Base-by-base conservation (phyloP, 2,329 filamentous ascomycete species). In the Penicillium sp. region DNA sequence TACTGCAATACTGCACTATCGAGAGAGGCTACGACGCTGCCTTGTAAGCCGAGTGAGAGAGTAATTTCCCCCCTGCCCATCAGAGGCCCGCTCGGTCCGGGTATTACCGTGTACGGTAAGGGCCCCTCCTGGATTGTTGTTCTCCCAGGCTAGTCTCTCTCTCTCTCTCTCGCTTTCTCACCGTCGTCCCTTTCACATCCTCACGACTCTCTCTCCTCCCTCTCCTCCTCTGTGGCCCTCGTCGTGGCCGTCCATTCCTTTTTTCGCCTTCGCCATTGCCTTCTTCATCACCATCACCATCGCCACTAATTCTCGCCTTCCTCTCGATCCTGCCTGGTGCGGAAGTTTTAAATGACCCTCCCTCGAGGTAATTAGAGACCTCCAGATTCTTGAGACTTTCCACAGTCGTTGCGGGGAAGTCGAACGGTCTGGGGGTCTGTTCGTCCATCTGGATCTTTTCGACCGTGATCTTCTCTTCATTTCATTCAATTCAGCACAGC, bases 201-300 rank as follows among this genome's bases (percentile, higher is more conserved):
- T 50, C 49, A 60, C 59, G 59, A 62, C 57, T 49, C 41, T 49
- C 56, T 39, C 56, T 39, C 52, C 42, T 34, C 48, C 47, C 47
- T 45, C 39, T 38, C 43, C 28, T 31, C 53, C 51, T 56, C 47
- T 47, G 34, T 64, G 60, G 61, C 60, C 60, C 48, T 57, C 61
- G 58, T 63, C 60, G 58, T 64, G 61, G 61, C 61, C 61, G 61
- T 64, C 61, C 61, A 36, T 60, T 64, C 61, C 56, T 61, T 61
- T 48, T 56, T 53, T 45, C 18, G 28, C 29, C 44, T 39, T 43
- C 36, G 21, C 31, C 13, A n/a, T 46, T 21, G 38, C 46, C 18
- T 21, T 21, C 18, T 21, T 21, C 21, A 29, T 10, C 28, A 9
- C 28, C 28, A 29, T 47, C 31, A 36, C 42, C 45, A 34, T 39